phyloP scores from a whole-genome alignment of 1,284 basidiomycete species.

The Vanrija humicola region DNA sequence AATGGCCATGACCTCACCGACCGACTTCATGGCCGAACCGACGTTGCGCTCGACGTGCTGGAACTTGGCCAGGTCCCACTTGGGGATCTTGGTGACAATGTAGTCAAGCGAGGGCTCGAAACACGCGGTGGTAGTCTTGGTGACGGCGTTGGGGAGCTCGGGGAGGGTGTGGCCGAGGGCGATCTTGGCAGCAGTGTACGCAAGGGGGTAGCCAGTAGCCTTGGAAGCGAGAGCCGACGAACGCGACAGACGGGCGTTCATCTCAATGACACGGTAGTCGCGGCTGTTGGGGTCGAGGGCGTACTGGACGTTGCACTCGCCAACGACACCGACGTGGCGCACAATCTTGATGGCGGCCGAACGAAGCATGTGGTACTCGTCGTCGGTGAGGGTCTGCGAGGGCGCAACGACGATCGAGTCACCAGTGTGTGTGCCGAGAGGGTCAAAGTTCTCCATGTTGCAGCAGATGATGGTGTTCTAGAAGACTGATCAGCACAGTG shows the following conservation, averaged over 20 bases:
- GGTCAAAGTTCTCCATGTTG: slow-evolving; percentile 99
- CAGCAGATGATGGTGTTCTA: slow-evolving; percentile 88
- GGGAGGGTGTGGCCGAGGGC: slow-evolving; percentile 98
- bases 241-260: slow-evolving; percentile 76
- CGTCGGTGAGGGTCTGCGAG: slow-evolving; percentile 94
- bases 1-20: slow-evolving; percentile 99
- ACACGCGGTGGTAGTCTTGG: slow-evolving; percentile 98
- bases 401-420: slow-evolving; percentile 99
- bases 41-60: slow-evolving; percentile 91
- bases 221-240: slow-evolving; percentile 93
- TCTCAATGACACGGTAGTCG: slow-evolving; percentile 98
- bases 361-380: slow-evolving; percentile 98
- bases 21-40: slow-evolving; percentile 98
- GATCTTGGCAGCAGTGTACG: slow-evolving; percentile 98
- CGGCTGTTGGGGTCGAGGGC: slow-evolving; percentile 87
- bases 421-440: slow-evolving; percentile 98
- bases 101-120: slow-evolving; percentile 99
- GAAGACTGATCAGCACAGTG: not conserved
- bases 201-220: slow-evolving; percentile 97
- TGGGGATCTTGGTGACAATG: slow-evolving; percentile 99
- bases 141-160: slow-evolving; percentile 97
- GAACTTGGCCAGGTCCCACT: slow-evolving; percentile 99
- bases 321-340: slow-evolving; percentile 94
- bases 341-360: slow-evolving; percentile 96
- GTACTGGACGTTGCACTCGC: slow-evolving; percentile 92